These are phyloP conservation scores for Mortierella antarctica DNA, from an alignment of 192 early-diverging fungal species.

Conservation along the genomic window DNA sequence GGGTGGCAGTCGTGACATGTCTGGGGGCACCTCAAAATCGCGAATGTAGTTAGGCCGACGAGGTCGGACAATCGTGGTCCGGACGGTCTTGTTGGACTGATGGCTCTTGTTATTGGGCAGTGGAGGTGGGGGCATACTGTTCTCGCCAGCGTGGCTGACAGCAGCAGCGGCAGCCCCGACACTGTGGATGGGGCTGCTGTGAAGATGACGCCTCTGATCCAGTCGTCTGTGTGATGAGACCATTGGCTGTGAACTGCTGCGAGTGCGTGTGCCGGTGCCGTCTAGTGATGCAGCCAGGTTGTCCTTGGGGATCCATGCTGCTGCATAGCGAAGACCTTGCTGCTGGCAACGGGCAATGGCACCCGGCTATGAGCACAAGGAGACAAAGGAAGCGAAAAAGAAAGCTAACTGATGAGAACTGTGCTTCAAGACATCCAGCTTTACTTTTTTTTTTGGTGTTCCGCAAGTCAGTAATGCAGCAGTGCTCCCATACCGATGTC, in stretches of 20 bases:
- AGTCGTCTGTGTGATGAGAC: background rate
- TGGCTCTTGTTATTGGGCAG: slow-evolving; percentile 9
- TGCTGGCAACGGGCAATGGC: slow-evolving; percentile 27
- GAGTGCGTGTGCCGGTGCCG: background rate
- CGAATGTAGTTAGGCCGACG: slow-evolving; percentile 47
- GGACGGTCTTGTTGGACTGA: background rate
- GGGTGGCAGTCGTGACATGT: slow-evolving; percentile 56
- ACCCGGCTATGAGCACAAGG: slow-evolving; percentile 18
- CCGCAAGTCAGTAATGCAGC: background rate
- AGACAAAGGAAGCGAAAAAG: background rate
- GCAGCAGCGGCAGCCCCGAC: background rate
- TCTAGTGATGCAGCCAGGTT: background rate
- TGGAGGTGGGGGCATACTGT: background rate
- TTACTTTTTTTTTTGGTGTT: no score
- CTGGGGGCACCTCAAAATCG: slow-evolving; percentile 50
- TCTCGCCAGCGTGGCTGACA: background rate
- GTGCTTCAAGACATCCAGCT: background rate
- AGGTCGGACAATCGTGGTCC: slow-evolving; percentile 11
- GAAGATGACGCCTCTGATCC: slow-evolving; percentile 4
- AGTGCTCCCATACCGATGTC: slow-evolving; percentile 4
- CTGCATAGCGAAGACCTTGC: slow-evolving; percentile 24
- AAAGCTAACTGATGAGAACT: background rate
- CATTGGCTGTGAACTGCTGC: slow-evolving; percentile 1
- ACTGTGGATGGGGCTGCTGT: slow-evolving; percentile 1
- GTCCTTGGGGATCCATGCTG: slow-evolving; percentile 35